Percentiles rank a stretch among this genome's conserved stretches.
Conservation (phyloP, 2,329 filamentous ascomycete species). For the Verticillium nonalfalfae region DNA sequence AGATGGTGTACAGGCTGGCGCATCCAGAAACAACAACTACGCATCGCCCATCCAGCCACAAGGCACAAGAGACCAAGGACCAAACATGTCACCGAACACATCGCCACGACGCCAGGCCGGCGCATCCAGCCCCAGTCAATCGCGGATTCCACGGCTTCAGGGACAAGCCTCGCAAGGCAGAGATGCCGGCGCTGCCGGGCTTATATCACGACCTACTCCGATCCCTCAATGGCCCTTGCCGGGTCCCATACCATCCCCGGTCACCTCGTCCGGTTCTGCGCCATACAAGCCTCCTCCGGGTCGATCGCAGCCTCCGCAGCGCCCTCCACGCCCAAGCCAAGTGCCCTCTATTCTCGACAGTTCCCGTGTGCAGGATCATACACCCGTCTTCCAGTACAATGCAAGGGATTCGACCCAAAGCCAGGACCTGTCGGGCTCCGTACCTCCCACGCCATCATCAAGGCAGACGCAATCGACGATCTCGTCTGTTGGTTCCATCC, state of each 20-base stretch:
- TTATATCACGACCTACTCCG: constrained; percentile 48
- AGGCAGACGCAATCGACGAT: constrained; percentile 46
- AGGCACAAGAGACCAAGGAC: constrained; percentile 2
- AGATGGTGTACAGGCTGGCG: constrained; percentile 42
- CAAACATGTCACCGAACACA: constrained; percentile 2
- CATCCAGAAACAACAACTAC: constrained; percentile 19
- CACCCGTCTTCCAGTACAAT: constrained; percentile 44
- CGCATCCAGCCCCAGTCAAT: constrained; percentile 13
- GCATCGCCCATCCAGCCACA: background rate
- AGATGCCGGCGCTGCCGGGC: constrained; percentile 30
- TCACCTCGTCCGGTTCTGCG: constrained; percentile 23
- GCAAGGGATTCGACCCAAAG: constrained; percentile 26
- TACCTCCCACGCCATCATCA: constrained; percentile 40
- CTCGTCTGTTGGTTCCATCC: constrained; percentile 50
- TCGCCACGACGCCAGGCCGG: constrained; percentile 19
- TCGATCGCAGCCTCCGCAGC: constrained; percentile 44
- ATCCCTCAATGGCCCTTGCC: constrained; percentile 50
- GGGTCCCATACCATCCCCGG: constrained; percentile 27
- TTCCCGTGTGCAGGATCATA: constrained; percentile 48
- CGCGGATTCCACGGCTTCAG: constrained; percentile 22
- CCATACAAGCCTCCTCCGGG: constrained; percentile 46
- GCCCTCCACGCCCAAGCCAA: constrained; percentile 53
- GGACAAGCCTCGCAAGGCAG: constrained; percentile 25
- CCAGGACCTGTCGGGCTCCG: constrained; percentile 25
- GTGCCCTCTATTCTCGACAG: constrained; percentile 54